These are phyloP conservation scores for Fistulifera solaris DNA, from an alignment of 108 stramenopile species.

Conservation along the genomic window DNA sequence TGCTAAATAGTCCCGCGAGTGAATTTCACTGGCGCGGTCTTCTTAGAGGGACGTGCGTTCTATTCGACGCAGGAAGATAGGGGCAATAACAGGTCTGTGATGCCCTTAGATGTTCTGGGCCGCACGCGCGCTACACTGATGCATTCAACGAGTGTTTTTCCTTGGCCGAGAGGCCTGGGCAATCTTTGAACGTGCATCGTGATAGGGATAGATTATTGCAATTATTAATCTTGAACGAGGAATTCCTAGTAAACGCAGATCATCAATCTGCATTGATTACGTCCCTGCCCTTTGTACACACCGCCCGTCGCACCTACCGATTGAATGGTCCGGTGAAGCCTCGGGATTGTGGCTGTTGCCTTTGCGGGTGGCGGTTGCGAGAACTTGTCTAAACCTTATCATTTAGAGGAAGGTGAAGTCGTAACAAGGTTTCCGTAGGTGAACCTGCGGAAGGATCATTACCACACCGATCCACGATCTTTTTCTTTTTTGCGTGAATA, in stretches of 20 bases:
- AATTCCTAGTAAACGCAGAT: constrained; percentile 99
- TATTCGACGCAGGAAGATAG: constrained; percentile 91
- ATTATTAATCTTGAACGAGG: constrained; percentile 99
- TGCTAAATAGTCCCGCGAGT: constrained; percentile 82
- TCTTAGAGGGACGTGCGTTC: constrained; percentile 95
- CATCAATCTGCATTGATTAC: constrained; percentile 82
- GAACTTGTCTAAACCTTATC: constrained; percentile 89
- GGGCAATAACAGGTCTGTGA: constrained; percentile 98
- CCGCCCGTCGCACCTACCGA: constrained; percentile 99
- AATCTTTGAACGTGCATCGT: constrained; percentile 96
- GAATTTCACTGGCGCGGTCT: constrained; percentile 69
- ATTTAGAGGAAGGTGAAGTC: constrained; percentile 96
- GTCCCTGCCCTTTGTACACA: constrained; percentile 81
- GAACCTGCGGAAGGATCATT: constrained; percentile 99
- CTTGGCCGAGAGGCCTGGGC: constrained; percentile 94
- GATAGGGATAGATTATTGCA: constrained; percentile 99
- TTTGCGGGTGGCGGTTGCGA: constrained; percentile 55
- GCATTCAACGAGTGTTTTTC: constrained; percentile 84
- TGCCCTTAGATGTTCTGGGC: constrained; percentile 98
- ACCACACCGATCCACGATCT: constrained; percentile 78
- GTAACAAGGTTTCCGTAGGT: constrained; percentile 99
- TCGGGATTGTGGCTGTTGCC: constrained; percentile 79
- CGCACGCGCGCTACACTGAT: constrained; percentile 98
- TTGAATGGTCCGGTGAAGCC: constrained; percentile 96
- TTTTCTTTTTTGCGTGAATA: constrained; percentile 20